phyloP scores from a whole-genome alignment of 2,329 filamentous ascomycete species.

The Apiospora sp. region DNA sequence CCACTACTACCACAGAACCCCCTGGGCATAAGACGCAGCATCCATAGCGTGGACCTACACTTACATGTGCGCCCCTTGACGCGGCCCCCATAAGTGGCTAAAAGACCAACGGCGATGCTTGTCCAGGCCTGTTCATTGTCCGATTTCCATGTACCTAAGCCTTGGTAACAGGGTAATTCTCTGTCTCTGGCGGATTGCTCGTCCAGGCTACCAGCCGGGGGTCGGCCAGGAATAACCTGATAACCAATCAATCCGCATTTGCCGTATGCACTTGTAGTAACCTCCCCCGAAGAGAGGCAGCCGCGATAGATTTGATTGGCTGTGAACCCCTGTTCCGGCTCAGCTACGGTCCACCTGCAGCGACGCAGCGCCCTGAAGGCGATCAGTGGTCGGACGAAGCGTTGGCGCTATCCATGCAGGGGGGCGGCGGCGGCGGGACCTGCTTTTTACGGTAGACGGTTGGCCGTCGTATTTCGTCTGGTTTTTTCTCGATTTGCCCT shows the following conservation, averaged over 20 bases:
- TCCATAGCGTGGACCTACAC: slow-evolving; percentile 14
- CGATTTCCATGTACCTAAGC: slow-evolving; percentile 13
- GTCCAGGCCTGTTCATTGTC: background rate
- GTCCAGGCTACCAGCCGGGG: slow-evolving; percentile 1
- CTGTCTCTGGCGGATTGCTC: background rate
- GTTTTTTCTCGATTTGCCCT: background rate
- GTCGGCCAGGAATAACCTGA: background rate
- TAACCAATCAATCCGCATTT: slow-evolving; percentile 12
- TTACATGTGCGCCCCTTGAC: slow-evolving; percentile 9
- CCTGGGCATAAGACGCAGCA: slow-evolving; percentile 1
- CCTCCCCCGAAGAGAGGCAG: background rate
- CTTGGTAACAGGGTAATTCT: slow-evolving; percentile 2
- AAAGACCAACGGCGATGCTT: background rate
- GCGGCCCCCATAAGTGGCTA: slow-evolving; percentile 8
- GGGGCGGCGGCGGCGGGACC: slow-evolving; percentile 5
- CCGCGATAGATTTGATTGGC: slow-evolving; percentile 8
- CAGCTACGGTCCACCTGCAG: slow-evolving; percentile 14
- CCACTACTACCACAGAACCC: background rate
- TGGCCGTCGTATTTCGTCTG: slow-evolving; percentile 20
- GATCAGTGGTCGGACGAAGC: slow-evolving; percentile 17
- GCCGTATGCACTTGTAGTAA: background rate
- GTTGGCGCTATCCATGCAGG: slow-evolving; percentile 18
- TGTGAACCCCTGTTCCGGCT: background rate
- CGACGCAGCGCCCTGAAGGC: slow-evolving; percentile 7
- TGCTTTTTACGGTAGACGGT: slow-evolving; percentile 3